These are phyloP conservation scores for Syzygium aromaticum DNA, from an alignment of 345 rosid species.

Conservation along the genomic window DNA sequence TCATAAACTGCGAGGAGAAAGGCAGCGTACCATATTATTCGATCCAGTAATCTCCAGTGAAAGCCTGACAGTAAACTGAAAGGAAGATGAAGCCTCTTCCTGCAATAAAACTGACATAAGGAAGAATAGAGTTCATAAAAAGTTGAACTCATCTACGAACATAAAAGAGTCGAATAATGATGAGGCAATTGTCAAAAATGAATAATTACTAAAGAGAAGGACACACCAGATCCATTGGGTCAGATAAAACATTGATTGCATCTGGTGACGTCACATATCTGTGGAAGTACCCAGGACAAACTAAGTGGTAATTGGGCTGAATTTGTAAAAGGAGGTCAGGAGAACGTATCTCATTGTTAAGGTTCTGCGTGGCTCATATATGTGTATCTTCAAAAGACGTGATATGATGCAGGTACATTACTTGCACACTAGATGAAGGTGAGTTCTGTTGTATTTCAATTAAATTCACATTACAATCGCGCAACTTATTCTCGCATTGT, in stretches of 20 bases:
- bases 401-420: background rate
- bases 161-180: too few relatives aligned
- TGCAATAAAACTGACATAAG: too few relatives aligned
- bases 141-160: too few relatives aligned
- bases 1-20: background rate
- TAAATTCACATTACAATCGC: background rate
- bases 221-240: too few relatives aligned
- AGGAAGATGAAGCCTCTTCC: too few relatives aligned
- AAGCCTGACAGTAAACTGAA: conserved; percentile 61
- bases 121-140: too few relatives aligned
- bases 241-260: too few relatives aligned
- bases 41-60: conserved; percentile 51
- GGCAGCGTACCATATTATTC: conserved; percentile 54
- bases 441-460: background rate
- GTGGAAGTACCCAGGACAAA: conserved; percentile 36
- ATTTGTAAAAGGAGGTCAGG: background rate
- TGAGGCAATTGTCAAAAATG: too few relatives aligned
- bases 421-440: background rate
- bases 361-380: background rate
- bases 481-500: background rate
- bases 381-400: background rate
- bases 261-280: too few relatives aligned
- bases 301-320: conserved; percentile 2
- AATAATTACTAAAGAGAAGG: too few relatives aligned
- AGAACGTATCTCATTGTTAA: background rate